Evolutionary conservation across 2,329 filamentous ascomycete genomes (phyloP), one percentile per base, ranked within the genome.

Genomic region (Microdochium paspali): DNA sequence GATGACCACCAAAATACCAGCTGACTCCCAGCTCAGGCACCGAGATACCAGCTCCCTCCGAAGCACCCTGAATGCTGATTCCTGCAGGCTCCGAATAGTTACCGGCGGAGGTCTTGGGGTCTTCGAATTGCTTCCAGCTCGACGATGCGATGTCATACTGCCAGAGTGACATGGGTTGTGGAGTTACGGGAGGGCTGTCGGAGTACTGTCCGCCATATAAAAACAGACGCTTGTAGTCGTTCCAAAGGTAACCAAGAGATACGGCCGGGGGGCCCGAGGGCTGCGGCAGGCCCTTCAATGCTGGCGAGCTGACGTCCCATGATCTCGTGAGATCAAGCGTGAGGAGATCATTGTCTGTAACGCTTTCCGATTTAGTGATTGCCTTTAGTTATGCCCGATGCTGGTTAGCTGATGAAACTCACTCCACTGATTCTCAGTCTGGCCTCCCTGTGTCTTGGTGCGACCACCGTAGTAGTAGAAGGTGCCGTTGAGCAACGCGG

Each of bases 1-100:
- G 67, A 62, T 90, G 86, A 0, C 86, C 86, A 24, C 85, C 86
- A 63, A 90, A 90, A 61, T 88, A 90, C 72, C 81, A 90, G 26
- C 83, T 87, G 44, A 84, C 66, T 0, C 85, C 85, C 1, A 89
- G 66, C 47, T 82, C 78, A 0, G 84, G 79, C 1, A 90, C 79
- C 24, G 80, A 85, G 13, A 87, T 65, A 0, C 84, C 84, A 10
- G 86, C 84, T 6, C 86, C 86, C 60, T 90, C 86, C 1, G 85
- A 84, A 2, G 84, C 76, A 43, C 85, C 72, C 58, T 89, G 81
- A 2, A 90, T 73, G 1, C 75, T 65, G 20, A 74, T 64, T 20
- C 73, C 72, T 10, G 69, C 76, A 0, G 66, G 66, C 21, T 79
- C 77, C 0, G 84, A 81, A 55, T 79, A 77, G 40, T 79, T 77